Conservation (phyloP, 176 grass and related monocot species). For the Rhipidocladum racemiflorum region DNA sequence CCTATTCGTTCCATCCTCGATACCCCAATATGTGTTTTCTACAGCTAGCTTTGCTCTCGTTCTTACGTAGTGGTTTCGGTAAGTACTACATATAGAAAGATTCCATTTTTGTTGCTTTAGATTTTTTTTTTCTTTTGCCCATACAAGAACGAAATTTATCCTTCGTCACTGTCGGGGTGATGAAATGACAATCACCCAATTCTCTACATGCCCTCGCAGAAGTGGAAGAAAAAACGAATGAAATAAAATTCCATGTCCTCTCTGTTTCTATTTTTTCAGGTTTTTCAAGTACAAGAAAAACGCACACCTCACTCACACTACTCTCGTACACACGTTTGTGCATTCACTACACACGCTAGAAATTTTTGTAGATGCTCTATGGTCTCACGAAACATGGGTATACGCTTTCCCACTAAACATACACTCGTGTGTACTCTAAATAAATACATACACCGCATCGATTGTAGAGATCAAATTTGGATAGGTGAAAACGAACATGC, state of each 20-base stretch:
- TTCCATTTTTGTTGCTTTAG: slow-evolving; percentile 30
- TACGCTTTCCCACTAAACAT: too few relatives aligned
- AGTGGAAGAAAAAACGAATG: neutral
- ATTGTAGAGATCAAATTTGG: too few relatives aligned
- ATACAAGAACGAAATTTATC: slow-evolving; percentile 21
- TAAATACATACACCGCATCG: too few relatives aligned
- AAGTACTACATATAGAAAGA: neutral
- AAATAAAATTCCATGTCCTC: neutral
- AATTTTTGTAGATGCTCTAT: too few relatives aligned
- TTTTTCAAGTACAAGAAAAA: too few relatives aligned
- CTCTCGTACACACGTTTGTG: too few relatives aligned
- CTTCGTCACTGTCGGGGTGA: neutral
- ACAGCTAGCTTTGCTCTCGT: neutral
- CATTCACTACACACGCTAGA: too few relatives aligned
- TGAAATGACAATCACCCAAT: slow-evolving; percentile 39
- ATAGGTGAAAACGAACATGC: too few relatives aligned
- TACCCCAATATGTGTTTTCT: neutral
- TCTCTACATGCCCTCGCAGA: neutral
- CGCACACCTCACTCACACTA: too few relatives aligned
- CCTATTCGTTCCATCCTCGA: neutral
- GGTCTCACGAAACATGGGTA: too few relatives aligned
- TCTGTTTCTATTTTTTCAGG: too few relatives aligned
- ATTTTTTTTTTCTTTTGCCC: slow-evolving; percentile 13
- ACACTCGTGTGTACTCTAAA: too few relatives aligned
- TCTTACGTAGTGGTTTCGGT: neutral